phyloP scores from a whole-genome alignment of 73 alveolate genomes.

The Paramecium pentaurelia region DNA sequence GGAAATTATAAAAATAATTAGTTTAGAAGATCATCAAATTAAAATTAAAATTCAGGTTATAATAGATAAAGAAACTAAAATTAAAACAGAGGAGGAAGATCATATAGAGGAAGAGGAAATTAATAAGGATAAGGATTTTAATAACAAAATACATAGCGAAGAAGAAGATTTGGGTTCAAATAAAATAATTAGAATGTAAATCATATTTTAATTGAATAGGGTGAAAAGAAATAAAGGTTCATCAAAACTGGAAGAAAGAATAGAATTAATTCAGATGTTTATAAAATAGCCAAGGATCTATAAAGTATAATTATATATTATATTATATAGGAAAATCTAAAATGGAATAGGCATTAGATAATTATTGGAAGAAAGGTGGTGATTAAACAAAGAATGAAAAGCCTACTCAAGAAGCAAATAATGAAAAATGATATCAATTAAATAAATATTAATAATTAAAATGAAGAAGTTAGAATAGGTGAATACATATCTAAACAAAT shows the following conservation, averaged over 20 bases:
- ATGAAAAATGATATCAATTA: neutral
- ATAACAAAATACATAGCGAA: neutral
- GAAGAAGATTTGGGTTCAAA: neutral
- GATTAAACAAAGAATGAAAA: neutral
- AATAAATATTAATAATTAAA: neutral
- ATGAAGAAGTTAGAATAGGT: constrained; percentile 29
- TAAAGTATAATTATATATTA: neutral
- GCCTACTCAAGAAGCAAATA: neutral
- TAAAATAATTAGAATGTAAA: neutral
- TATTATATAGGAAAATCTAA: neutral
- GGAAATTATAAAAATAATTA: neutral
- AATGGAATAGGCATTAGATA: neutral
- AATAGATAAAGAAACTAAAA: neutral
- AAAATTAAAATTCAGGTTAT: neutral
- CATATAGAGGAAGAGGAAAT: neutral
- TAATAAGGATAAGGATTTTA: neutral
- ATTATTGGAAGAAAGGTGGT: neutral
- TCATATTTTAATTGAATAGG: neutral
- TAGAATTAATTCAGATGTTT: neutral
- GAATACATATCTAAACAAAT: neutral
- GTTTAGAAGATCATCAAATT: neutral
- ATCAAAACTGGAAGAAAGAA: neutral
- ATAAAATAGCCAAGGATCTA: neutral
- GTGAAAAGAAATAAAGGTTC: neutral
- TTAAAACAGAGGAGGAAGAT: neutral